Base-by-base conservation (phyloP, 2,329 filamentous ascomycete species). In the Arthrobotrys megalospora region DNA sequence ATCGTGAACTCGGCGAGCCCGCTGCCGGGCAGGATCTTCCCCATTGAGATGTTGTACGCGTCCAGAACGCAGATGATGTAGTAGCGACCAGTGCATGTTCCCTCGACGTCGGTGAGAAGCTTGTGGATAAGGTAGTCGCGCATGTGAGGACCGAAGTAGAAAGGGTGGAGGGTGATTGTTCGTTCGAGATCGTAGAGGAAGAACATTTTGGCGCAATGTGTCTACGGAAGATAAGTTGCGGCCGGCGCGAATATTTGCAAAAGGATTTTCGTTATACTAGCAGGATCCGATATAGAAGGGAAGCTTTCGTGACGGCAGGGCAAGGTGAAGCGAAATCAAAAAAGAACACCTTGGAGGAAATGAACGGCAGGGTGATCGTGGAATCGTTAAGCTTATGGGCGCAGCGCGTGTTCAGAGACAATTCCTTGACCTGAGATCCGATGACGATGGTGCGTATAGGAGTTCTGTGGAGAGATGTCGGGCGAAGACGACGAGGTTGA, bases 21-120 rank as follows among this genome's bases (percentile, higher is more conserved):
- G 79, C 92, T 97, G 7, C 95, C 93, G 2, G 96, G 95, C 71
- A 97, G 89, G 79, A 99, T 95, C 81, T 93, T 91, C 11, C 94
- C 94, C 83, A 97, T 94, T 14, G 93, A 96, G 82, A 98, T 95
- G 81, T 97, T 93, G 82, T 96, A 94, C 60, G 94, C 93, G 85
- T 97, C 94, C 90, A 99, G 95, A 83, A 99, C 96, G 83, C 94
- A 96, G 82, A 99, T 96, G 83, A 99, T 96, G 85, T 96, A 98
- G 87, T 97, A 97, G 84, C 93, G 93, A 75, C 96, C 96, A 2
- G 94, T 96, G 85, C 94, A 97, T 48, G 93, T 95, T 24, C 96
- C 96, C 86, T 99, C 96, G 79, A 97, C 93, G 84, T 98, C 95
- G 83, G 93, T 91, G 80, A 97, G 89, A 32, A 99, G 90, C 85